These are phyloP conservation scores for Camillea tinctor DNA, from an alignment of 2,329 filamentous ascomycete genomes.

Conservation along the genomic window DNA sequence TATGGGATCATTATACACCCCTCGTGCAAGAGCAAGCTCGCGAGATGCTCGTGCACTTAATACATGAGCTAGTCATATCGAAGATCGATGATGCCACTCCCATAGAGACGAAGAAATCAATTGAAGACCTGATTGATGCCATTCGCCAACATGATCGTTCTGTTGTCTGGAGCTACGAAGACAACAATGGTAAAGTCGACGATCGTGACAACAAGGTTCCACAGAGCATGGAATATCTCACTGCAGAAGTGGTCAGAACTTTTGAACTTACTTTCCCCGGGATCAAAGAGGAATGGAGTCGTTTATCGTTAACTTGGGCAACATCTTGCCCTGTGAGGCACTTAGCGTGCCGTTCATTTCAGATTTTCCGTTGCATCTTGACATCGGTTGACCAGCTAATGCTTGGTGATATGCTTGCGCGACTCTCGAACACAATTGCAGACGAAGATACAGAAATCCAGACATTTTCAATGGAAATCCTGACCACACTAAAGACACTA, in stretches of 20 bases:
- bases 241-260: constrained; percentile 76
- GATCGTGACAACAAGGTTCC: constrained; percentile 79
- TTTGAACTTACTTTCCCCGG: constrained; percentile 83
- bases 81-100: constrained; percentile 69
- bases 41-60: constrained; percentile 96
- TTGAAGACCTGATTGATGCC: constrained; percentile 84
- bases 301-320: constrained; percentile 88
- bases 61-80: constrained; percentile 89
- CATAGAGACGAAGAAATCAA: constrained; percentile 62
- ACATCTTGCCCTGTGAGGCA: constrained; percentile 95
- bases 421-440: constrained; percentile 94
- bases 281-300: constrained; percentile 88
- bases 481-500: constrained; percentile 89
- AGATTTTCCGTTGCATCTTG: constrained; percentile 92
- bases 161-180: constrained; percentile 93
- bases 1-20: constrained; percentile 97
- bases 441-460: constrained; percentile 94
- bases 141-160: constrained; percentile 80
- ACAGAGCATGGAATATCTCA: constrained; percentile 80
- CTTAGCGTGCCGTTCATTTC: constrained; percentile 93
- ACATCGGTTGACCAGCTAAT: constrained; percentile 88
- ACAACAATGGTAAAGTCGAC: constrained; percentile 77
- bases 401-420: constrained; percentile 94
- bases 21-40: constrained; percentile 94
- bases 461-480: constrained; percentile 95